These are phyloP conservation scores for Scenedesmus sp. DNA, from an alignment of 163 green algal genomes.

Conservation along the genomic window DNA sequence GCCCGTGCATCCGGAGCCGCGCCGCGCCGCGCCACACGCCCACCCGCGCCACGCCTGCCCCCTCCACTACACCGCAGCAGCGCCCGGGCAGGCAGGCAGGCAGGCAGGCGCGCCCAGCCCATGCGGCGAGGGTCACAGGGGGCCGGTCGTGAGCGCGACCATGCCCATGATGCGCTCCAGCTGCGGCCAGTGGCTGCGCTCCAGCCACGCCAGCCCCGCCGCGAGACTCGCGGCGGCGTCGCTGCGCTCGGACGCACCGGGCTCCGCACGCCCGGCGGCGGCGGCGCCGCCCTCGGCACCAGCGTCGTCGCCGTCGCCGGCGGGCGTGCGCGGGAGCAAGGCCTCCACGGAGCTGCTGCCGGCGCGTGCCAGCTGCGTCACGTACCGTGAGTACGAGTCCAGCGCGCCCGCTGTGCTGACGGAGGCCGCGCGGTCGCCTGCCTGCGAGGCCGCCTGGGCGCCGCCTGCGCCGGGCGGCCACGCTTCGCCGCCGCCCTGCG, in stretches of 20 bases:
- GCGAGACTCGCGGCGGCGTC: background rate
- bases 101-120: no score
- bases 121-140: background rate
- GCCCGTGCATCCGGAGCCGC: background rate
- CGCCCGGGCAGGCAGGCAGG: no score
- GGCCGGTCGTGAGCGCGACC: slow-evolving; percentile 25
- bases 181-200: slow-evolving; percentile 31
- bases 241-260: no score
- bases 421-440: no score
- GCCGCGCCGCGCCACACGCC: background rate
- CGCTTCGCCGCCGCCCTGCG: background rate
- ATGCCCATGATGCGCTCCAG: slow-evolving; percentile 36
- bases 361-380: no score
- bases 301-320: no score
- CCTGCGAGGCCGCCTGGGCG: no score
- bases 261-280: no score
- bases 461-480: no score
- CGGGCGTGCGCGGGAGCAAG: no score
- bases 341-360: background rate
- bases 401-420: background rate
- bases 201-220: background rate
- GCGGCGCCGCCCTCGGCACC: no score
- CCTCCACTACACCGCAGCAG: background rate
- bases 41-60: background rate
- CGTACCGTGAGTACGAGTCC: background rate